These are phyloP conservation scores for Gnetum montanum DNA, from an alignment of 75 land plant genomes.

Conservation along the genomic window DNA sequence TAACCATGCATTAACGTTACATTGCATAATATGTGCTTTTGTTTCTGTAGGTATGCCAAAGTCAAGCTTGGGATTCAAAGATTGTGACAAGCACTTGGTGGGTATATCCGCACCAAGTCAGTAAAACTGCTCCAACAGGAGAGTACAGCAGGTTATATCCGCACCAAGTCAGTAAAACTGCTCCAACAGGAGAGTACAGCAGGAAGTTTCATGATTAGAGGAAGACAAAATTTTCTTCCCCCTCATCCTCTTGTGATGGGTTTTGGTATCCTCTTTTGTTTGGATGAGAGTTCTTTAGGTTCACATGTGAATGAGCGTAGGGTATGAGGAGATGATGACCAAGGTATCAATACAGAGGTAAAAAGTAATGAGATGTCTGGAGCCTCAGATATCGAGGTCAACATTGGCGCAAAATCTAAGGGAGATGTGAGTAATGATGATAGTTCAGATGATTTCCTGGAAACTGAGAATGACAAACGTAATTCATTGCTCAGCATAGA, in stretches of 20 bases:
- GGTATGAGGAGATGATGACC: slow-evolving; percentile 66
- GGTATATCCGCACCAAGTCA: slow-evolving; percentile 97
- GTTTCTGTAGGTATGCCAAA: slow-evolving; percentile 85
- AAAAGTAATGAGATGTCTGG: background rate
- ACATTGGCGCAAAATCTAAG: no score
- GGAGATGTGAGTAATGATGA: background rate
- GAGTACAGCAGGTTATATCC: slow-evolving; percentile 99
- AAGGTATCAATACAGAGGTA: slow-evolving; percentile 1
- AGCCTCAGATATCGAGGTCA: slow-evolving; percentile 2
- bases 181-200: slow-evolving; percentile 99
- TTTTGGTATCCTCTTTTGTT: slow-evolving; percentile 87
- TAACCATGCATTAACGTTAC: no score
- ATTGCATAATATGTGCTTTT: no score
- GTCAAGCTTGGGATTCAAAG: slow-evolving; percentile 98
- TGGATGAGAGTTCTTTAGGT: slow-evolving; percentile 90
- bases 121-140: slow-evolving; percentile 98
- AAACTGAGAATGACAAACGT: background rate
- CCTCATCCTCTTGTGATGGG: slow-evolving; percentile 98
- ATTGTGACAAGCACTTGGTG: slow-evolving; percentile 99
- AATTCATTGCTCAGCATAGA: background rate
- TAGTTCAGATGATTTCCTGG: background rate
- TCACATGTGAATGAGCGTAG: slow-evolving; percentile 91
- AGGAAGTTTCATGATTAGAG: slow-evolving; percentile 98
- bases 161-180: slow-evolving; percentile 99
- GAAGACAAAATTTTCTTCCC: slow-evolving; percentile 90